Conservation (phyloP, 768 basidiomycete genomes). For the Lactarius hatsudake region DNA sequence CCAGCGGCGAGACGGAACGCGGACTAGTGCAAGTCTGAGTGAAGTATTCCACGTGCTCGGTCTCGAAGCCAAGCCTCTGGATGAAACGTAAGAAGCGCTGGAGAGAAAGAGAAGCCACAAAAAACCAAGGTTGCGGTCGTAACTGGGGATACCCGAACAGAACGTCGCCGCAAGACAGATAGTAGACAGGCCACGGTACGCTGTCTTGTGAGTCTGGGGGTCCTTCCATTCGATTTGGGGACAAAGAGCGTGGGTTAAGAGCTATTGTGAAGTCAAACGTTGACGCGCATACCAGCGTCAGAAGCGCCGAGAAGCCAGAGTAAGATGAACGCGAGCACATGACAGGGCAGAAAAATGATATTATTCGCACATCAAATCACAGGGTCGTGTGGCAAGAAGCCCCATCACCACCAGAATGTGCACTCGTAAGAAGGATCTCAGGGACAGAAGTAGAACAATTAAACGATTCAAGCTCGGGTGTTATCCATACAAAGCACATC, state of each 20-base stretch:
- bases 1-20: slow-evolving; percentile 4
- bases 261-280: slow-evolving; percentile 9
- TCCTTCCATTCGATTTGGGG: slow-evolving; percentile 27
- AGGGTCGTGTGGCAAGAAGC: slow-evolving; percentile 14
- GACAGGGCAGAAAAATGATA: slow-evolving; percentile 14
- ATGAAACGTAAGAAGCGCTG: slow-evolving; percentile 15
- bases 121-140: neutral
- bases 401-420: slow-evolving; percentile 4
- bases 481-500: neutral
- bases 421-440: neutral
- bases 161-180: slow-evolving; percentile 6
- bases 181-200: slow-evolving; percentile 1
- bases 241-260: slow-evolving; percentile 27
- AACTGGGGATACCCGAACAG: slow-evolving; percentile 12
- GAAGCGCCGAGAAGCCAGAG: slow-evolving; percentile 7
- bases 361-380: slow-evolving; percentile 19
- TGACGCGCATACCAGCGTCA: slow-evolving; percentile 23
- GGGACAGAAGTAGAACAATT: slow-evolving; percentile 4
- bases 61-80: slow-evolving; percentile 23
- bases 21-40: neutral
- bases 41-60: slow-evolving; percentile 4
- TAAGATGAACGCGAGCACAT: slow-evolving; percentile 18
- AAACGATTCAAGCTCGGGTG: neutral
- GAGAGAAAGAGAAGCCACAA: neutral
- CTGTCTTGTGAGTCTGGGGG: slow-evolving; percentile 5